These are phyloP conservation scores for Pseudonitzschia multiseries DNA, from an alignment of 108 stramenopile species.

Conservation along the genomic window DNA sequence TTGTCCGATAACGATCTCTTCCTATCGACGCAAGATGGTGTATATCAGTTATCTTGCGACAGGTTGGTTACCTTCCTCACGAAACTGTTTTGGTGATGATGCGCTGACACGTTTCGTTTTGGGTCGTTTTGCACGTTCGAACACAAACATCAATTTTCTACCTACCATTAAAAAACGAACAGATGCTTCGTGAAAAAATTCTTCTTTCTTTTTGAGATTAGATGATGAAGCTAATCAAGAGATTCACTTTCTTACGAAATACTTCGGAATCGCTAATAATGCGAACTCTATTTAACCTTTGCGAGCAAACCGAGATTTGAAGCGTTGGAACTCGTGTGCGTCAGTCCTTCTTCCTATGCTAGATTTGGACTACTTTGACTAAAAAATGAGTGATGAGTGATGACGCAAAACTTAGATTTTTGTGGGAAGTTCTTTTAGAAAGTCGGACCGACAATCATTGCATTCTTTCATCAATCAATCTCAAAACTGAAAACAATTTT, in stretches of 20 bases:
- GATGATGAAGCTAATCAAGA: too few relatives aligned
- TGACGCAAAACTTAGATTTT: background rate
- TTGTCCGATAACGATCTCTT: background rate
- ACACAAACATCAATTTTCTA: background rate
- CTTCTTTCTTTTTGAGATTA: background rate
- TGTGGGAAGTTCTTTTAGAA: background rate
- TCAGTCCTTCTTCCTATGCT: background rate
- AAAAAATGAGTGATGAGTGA: background rate
- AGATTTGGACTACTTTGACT: background rate
- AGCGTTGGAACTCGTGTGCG: background rate
- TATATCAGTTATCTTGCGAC: background rate
- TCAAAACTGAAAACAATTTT: too few relatives aligned
- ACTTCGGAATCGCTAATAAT: background rate
- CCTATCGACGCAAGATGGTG: background rate
- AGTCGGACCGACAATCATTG: background rate
- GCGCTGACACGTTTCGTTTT: slow-evolving; percentile 9
- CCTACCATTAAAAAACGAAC: background rate
- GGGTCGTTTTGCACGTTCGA: background rate
- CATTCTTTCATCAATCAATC: too few relatives aligned
- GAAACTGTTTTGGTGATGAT: background rate
- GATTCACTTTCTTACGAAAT: background rate
- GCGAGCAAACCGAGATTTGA: background rate
- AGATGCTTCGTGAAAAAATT: background rate
- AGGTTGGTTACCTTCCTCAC: background rate
- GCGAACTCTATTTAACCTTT: background rate